Evolutionary conservation across 1,139 yeast genomes (phyloP).

Genomic region (Suhomyces choctaworum): DNA sequence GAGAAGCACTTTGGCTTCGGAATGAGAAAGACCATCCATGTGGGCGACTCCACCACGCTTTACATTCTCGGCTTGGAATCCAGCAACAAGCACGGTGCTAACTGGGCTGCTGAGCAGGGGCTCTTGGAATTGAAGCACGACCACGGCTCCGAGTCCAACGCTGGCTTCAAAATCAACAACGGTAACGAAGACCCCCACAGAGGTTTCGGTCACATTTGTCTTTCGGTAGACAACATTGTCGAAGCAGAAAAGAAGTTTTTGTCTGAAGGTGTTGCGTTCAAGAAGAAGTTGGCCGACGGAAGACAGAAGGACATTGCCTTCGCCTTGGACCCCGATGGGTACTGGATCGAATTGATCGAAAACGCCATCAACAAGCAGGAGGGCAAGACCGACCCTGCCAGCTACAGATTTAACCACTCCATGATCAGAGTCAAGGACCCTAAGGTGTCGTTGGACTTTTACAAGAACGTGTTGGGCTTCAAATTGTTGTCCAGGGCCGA

Average conservation of each 20-base stretch:
- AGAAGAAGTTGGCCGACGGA: conserved; percentile 84
- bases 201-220: conserved; percentile 93
- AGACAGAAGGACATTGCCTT: conserved; percentile 92
- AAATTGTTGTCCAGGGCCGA: conserved; percentile 58
- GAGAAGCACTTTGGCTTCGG: conserved; percentile 74
- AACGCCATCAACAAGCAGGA: conserved; percentile 49
- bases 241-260: conserved; percentile 59
- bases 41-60: conserved; percentile 57
- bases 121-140: conserved; percentile 82
- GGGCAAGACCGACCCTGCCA: conserved; percentile 37
- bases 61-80: conserved; percentile 50
- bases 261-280: conserved; percentile 65
- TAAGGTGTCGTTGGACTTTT: conserved; percentile 69
- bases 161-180: conserved; percentile 59
- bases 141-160: conserved; percentile 69
- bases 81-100: conserved; percentile 47
- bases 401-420: conserved; percentile 78
- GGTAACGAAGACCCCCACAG: conserved; percentile 84
- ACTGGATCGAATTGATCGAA: conserved; percentile 90
- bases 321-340: conserved; percentile 92
- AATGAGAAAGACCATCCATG: conserved; percentile 51
- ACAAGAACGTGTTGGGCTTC: conserved; percentile 79
- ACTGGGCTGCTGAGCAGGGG: conserved; percentile 69
- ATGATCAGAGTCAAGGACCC: conserved; percentile 95
- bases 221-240: conserved; percentile 79